Conservation (phyloP, 1,139 yeast species). For the Dujonia santamariae region DNA sequence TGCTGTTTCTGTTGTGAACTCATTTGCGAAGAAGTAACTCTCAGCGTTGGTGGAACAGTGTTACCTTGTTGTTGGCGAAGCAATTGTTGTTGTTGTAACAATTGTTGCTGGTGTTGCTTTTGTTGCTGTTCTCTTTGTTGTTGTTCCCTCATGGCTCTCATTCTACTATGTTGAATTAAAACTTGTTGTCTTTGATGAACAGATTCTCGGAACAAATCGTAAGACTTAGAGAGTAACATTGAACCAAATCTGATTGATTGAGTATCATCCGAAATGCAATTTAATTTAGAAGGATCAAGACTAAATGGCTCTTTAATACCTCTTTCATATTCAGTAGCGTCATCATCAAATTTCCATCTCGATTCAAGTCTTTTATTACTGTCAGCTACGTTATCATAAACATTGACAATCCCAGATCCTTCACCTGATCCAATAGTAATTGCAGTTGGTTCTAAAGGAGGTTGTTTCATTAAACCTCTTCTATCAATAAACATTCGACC, state of each 20-base stretch:
- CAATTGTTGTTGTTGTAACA: conserved; percentile 16
- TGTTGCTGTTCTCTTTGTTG: conserved; percentile 34
- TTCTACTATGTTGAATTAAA: conserved; percentile 43
- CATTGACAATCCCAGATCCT: conserved; percentile 22
- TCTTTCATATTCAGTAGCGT: conserved; percentile 45
- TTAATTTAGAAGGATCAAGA: conserved; percentile 65
- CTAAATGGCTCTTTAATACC: conserved; percentile 55
- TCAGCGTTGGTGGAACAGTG: too few relatives aligned
- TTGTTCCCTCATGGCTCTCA: conserved; percentile 45
- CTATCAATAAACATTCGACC: conserved; percentile 76
- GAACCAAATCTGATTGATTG: conserved; percentile 90
- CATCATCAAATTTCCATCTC: conserved; percentile 75
- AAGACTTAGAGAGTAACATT: conserved; percentile 83
- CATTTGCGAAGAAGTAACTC: too few relatives aligned
- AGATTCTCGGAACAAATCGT: conserved; percentile 60
- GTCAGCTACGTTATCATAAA: conserved; percentile 61
- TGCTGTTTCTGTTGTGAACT: too few relatives aligned
- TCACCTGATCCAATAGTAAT: conserved; percentile 2
- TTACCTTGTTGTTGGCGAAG: conserved; percentile 13
- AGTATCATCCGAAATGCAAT: conserved; percentile 81
- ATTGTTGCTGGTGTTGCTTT: conserved; percentile 37
- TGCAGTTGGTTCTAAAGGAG: conserved; percentile 18
- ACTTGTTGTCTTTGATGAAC: conserved; percentile 46
- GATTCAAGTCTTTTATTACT: conserved; percentile 56
- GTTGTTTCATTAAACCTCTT: conserved; percentile 37